Evolutionary conservation across 2,329 filamentous ascomycete genomes (phyloP), one percentile per base, ranked within the genome.

Genomic region (Penicillium concentricum): DNA sequence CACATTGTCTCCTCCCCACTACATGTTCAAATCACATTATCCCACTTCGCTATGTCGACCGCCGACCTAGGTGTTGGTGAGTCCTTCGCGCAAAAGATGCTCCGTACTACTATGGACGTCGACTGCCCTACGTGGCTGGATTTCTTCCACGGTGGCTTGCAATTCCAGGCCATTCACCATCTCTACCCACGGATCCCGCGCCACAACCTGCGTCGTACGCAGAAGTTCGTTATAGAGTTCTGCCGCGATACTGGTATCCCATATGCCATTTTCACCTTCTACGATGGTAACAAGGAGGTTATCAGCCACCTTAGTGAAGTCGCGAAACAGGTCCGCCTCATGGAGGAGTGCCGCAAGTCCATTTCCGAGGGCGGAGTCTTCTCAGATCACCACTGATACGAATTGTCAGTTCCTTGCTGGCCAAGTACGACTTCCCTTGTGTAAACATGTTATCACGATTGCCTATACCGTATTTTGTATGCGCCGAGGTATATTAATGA

Each of bases 1-100:
- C 91, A 96, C 70, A 83, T 91, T 69, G 82, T 91, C 26, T 90
- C 90, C 7, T 89, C 90, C 74, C 88, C 91, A 2, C 78, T 96
- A 49, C 92, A 96, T 72, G 84, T 93, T 12, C 92, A 96, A 72
- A 96, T 96, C 71, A 95, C 91, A 0, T 83, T 96, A 18, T 94
- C 90, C 2, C 92, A 96, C 74, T 96, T 95, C 74, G 90, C 90
- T 63, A 96, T 96, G 92, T 93, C 90, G 65, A 96, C 92, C 0
- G 84, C 90, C 12, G 91, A 96, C 67, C 81, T 96, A 13, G 92
- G 92, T 0, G 86, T 89, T 1, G 81, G 87, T 50, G 92, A 96
- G 72, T 94, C 90, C 0, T 96, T 96, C 72, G 86, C 92, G 0
- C 91, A 96, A 74, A 90, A 88, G 73, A 94, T 95, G 88, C 81